Evolutionary conservation across 2,329 filamentous ascomycete genomes (phyloP).

Genomic region (Fusarium solani-melongenae): DNA sequence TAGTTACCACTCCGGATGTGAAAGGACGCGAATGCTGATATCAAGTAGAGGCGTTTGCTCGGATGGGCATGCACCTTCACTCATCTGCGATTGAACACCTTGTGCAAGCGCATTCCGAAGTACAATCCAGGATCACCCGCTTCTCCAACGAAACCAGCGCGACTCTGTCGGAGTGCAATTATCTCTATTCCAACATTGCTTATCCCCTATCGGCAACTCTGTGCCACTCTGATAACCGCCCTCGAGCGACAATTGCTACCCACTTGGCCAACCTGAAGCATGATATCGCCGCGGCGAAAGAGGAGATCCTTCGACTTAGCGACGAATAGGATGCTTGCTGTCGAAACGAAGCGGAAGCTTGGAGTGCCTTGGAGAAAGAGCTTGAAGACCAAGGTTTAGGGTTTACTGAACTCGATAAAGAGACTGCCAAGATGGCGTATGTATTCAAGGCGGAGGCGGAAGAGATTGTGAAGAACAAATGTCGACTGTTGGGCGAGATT

Average conservation of each 20-base stretch:
- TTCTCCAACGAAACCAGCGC: slow-evolving; percentile 34
- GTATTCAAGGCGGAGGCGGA: slow-evolving; percentile 37
- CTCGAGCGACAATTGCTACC: slow-evolving; percentile 38
- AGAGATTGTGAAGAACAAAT: slow-evolving; percentile 35
- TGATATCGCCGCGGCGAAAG: slow-evolving; percentile 36
- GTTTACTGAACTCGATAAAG: not conserved
- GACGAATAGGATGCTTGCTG: slow-evolving; percentile 43
- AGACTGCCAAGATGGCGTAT: not conserved
- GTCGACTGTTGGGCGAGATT: slow-evolving; percentile 38
- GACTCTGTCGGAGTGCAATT: slow-evolving; percentile 24
- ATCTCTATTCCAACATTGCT: slow-evolving; percentile 47
- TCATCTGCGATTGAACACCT: slow-evolving; percentile 28
- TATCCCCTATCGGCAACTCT: slow-evolving; percentile 48
- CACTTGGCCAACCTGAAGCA: slow-evolving; percentile 41
- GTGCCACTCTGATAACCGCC: slow-evolving; percentile 40
- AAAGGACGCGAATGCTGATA: not conserved
- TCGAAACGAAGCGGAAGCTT: slow-evolving; percentile 28
- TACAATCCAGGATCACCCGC: slow-evolving; percentile 31
- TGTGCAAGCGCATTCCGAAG: slow-evolving; percentile 33
- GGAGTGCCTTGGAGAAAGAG: slow-evolving; percentile 24
- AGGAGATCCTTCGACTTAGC: slow-evolving; percentile 36
- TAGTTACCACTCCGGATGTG: not conserved
- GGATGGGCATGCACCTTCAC: slow-evolving; percentile 25
- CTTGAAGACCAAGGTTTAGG: not conserved
- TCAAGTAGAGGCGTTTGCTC: slow-evolving; percentile 37